A percentile compares a stretch with the other conserved stretches of the same genome.
Evolutionary conservation across 352 stramenopile species (phyloP).

Genomic region (Hyaloperonospora arabidopsidis): DNA sequence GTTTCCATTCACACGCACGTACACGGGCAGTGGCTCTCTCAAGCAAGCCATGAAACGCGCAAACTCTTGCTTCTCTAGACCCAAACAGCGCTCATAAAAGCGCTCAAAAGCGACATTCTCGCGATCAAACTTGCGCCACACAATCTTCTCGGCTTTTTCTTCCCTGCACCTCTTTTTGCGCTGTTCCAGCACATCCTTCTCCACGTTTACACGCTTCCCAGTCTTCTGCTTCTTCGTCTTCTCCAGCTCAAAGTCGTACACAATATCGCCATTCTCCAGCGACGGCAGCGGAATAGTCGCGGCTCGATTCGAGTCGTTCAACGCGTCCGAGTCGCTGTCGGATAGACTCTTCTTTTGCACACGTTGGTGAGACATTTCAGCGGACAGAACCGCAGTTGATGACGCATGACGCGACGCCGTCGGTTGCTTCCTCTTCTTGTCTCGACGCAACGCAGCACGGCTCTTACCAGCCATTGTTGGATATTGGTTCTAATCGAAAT

Average conservation of each 20-base stretch:
- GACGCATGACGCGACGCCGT: conserved; percentile 1
- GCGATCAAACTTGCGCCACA: conserved; percentile 83
- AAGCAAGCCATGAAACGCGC: conserved; percentile 71
- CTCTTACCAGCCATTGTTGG: conserved; percentile 30
- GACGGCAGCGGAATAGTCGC: conserved; percentile 52
- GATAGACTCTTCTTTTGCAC: conserved; percentile 21
- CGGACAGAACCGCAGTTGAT: neutral
- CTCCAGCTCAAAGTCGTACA: conserved; percentile 60
- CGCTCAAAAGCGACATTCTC: conserved; percentile 75
- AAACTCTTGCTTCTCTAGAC: conserved; percentile 68
- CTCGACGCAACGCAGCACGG: conserved; percentile 35
- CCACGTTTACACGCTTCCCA: conserved; percentile 46
- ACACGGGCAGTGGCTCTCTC: conserved; percentile 62
- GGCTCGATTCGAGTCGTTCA: conserved; percentile 25
- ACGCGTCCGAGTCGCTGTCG: conserved; percentile 42
- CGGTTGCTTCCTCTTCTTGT: conserved; percentile 35
- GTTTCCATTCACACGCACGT: conserved; percentile 85
- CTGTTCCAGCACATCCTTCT: conserved; percentile 48
- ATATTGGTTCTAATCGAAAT: no score
- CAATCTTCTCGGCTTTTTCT: conserved; percentile 74
- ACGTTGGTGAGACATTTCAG: conserved; percentile 6
- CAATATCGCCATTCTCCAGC: conserved; percentile 45
- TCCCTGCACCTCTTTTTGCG: conserved; percentile 55
- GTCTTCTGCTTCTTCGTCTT: conserved; percentile 29
- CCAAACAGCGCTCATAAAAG: conserved; percentile 77